Conservation (phyloP, 441 rosid genomes). For the Erysimum pusillum region DNA sequence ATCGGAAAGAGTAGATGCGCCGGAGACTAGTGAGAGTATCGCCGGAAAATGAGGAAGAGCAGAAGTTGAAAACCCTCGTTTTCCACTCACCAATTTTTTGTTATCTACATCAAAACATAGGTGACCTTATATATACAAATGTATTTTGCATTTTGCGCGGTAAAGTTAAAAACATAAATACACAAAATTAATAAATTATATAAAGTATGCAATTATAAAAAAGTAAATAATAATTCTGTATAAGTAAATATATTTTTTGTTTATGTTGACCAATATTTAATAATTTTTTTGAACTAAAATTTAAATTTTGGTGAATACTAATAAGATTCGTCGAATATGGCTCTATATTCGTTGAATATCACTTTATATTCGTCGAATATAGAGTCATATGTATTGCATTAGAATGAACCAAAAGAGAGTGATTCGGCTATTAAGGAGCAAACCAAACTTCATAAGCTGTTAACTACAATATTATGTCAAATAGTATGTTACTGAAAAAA, state of each 20-base stretch:
- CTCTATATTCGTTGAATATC: too few species aligned
- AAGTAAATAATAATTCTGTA: not conserved
- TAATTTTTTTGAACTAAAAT: too few species aligned
- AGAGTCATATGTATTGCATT: not conserved
- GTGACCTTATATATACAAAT: not conserved
- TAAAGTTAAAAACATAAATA: not conserved
- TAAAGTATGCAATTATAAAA: not conserved
- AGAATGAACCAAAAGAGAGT: not conserved
- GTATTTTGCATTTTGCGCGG: not conserved
- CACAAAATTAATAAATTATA: not conserved
- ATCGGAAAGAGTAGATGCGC: not conserved
- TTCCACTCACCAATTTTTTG: not conserved
- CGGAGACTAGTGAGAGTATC: constrained; percentile 1
- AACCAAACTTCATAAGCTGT: not conserved
- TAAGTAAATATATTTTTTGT: not conserved
- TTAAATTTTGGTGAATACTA: too few species aligned
- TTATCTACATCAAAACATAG: constrained; percentile 3
- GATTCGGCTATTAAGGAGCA: not conserved
- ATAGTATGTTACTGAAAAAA: not conserved
- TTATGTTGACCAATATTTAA: not conserved
- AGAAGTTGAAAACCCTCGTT: not conserved
- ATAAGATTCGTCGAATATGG: too few species aligned
- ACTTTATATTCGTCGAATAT: not conserved
- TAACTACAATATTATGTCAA: not conserved
- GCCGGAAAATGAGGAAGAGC: not conserved